phyloP scores from a whole-genome alignment of 805 yeast species.

The Teunomyces stri region DNA sequence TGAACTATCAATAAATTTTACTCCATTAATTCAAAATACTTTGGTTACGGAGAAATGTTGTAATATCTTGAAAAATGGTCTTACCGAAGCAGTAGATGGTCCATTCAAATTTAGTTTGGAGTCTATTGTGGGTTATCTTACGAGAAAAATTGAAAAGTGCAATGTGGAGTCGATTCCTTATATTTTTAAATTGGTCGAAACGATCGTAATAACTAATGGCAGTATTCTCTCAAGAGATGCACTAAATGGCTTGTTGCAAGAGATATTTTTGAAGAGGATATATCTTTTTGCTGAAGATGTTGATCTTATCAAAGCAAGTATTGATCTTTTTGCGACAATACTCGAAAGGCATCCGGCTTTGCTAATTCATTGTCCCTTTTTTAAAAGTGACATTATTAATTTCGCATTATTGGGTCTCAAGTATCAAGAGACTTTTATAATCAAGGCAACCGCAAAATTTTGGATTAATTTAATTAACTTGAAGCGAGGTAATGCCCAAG shows the following conservation, averaged over 20 bases:
- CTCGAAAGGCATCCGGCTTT: conserved; percentile 50
- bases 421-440: conserved; percentile 53
- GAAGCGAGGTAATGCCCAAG: conserved; percentile 44
- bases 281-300: conserved; percentile 49
- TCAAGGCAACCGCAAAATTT: conserved; percentile 51
- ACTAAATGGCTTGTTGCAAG: conserved; percentile 35
- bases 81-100: conserved; percentile 60
- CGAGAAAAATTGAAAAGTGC: conserved; percentile 27
- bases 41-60: conserved; percentile 63
- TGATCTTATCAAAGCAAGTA: conserved; percentile 52
- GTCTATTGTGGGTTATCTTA: conserved; percentile 27
- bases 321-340: conserved; percentile 51
- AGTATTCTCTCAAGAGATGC: conserved; percentile 25
- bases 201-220: conserved; percentile 39
- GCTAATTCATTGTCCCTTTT: conserved; percentile 32
- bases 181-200: conserved; percentile 45
- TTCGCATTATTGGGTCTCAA: conserved; percentile 39
- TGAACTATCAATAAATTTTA: conserved; percentile 40
- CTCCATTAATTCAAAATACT: conserved; percentile 38
- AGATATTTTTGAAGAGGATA: conserved; percentile 36
- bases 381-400: conserved; percentile 19
- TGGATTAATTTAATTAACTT: conserved; percentile 52
- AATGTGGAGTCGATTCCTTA: conserved; percentile 38
- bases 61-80: conserved; percentile 59
- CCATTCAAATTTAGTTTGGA: conserved; percentile 57